phyloP scores from a whole-genome alignment of 176 grass and related monocot genomes.

The Chloris gayana region DNA sequence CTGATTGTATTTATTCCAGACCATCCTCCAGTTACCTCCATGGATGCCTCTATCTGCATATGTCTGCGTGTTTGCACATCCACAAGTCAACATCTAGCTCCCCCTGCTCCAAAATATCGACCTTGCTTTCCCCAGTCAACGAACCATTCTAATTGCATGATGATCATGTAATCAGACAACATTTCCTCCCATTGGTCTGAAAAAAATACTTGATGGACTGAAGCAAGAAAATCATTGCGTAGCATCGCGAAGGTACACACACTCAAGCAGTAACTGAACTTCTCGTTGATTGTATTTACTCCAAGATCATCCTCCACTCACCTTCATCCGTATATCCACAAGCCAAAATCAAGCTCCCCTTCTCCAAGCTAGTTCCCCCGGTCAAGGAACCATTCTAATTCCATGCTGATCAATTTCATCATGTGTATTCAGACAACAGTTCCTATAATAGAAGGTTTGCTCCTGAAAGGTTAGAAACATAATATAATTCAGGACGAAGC shows the following conservation, averaged over 20 bases:
- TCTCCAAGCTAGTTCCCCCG: not conserved
- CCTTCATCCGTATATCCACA: not conserved
- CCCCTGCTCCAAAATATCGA: not conserved
- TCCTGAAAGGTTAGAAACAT: not conserved
- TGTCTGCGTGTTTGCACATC: not conserved
- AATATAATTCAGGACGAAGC: not conserved
- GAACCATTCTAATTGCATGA: not conserved
- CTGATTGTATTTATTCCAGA: slow-evolving; percentile 3
- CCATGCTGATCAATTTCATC: not conserved
- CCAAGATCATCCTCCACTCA: not conserved
- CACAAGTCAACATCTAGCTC: not conserved
- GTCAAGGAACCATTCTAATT: not conserved
- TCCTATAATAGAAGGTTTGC: not conserved
- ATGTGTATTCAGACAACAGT: not conserved
- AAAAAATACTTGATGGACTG: not conserved
- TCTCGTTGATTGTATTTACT: not conserved
- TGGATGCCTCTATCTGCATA: too few relatives aligned
- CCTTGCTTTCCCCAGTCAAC: not conserved
- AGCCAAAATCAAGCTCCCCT: not conserved
- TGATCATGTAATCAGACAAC: not conserved
- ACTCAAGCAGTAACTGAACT: not conserved
- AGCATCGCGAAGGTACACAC: not conserved
- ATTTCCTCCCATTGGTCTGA: not conserved
- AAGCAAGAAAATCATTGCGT: not conserved
- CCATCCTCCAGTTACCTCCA: not conserved